Evolutionary conservation across 2,329 filamentous ascomycete species (phyloP), one percentile per base, ranked within the genome.

Genomic region (Tothia fuscella): DNA sequence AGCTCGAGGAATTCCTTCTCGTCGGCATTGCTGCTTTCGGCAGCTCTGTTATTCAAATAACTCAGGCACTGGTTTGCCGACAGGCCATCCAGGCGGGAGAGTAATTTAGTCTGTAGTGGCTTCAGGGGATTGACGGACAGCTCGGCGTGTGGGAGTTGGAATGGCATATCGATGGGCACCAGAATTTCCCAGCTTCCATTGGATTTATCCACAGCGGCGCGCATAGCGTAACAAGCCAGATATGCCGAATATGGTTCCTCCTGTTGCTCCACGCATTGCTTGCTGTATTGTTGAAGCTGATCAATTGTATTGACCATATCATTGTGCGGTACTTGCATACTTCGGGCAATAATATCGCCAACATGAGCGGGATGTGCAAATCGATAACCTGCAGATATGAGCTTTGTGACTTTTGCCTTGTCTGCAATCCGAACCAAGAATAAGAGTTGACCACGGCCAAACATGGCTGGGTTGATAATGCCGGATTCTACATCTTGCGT

Each of bases 361-460:
- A 93, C 79, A 46, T 86, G 56, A 4, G 43, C 43, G n/a, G 47
- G 33, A 10, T 45, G 42, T 3, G 82, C 82, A 51, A 93, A 93
- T n/a, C 82, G 75, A 57, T 79, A 93, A 1, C 87, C 86, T 9
- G 73, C 65, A 1, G 82, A 76, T 47, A 80, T 72, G 12, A 93
- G 68, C 21, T 71, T 70, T 39, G 74, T 69, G 0, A 73, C 68
- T 26, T 87, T 82, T 1, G 70, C 64, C 25, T 66, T 65, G 25
- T 69, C 66, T 2, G 82, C 67, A 32, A 71, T 71, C 9, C 78
- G 80, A 5, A 87, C 80, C 7, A 93, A 70, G 51, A 93, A 87
- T 56, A 94, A 74, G 34, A 93, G 69, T 41, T 88, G 84, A 1
- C 87, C 86, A 45, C 77, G 78, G 3, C 81, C 81, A 28, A 76